Base-by-base conservation (phyloP, 2,329 filamentous ascomycete species). In the Diplodia scrobiculata region DNA sequence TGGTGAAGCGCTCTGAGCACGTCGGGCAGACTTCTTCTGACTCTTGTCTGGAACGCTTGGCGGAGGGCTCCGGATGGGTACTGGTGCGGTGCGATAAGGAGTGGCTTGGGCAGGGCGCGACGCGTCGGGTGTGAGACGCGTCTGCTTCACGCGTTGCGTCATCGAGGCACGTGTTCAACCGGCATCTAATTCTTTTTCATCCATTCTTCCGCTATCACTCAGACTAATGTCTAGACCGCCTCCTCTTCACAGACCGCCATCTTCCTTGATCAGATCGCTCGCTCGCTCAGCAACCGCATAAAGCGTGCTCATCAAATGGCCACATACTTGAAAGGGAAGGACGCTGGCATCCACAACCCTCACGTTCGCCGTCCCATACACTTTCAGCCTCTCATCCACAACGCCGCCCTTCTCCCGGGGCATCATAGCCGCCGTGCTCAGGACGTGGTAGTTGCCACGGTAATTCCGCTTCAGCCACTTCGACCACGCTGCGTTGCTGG, bases 271-370 rank as follows among this genome's bases (percentile, higher is more conserved):
- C 10, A 75, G 45, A 64, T 75, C 74, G 48, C 72, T 71, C 11
- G 67, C 73, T 66, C 72, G 72, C 68, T 76, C 73, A 9, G 73
- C 73, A n/a, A 75, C 66, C 7, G 73, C 73, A 71, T 76, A 76
- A 10, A 76, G 70, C 54, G 72, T 68, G 19, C 69, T 71, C 9
- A 72, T 69, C 50, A 74, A 72, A 54, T 75, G 73, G 1, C 71
- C 73, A 50, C 72, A 71, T 0, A 74, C 71, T 67, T 75, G 76
- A 6, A 74, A 72, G 32, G 73, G 72, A 27, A 77, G 45, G 17
- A 75, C 74, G 47, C 71, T 72, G 36, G 77, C 73, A 59, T 76
- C 73, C 7, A 72, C 70, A 2, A 75, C 72, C 50, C 73, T 63
- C 17, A 76, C 67, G 62, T 74, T 74, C 6, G 41, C 69, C 25